phyloP scores from a whole-genome alignment of 805 yeast species.

The Yarrowia sp. region DNA sequence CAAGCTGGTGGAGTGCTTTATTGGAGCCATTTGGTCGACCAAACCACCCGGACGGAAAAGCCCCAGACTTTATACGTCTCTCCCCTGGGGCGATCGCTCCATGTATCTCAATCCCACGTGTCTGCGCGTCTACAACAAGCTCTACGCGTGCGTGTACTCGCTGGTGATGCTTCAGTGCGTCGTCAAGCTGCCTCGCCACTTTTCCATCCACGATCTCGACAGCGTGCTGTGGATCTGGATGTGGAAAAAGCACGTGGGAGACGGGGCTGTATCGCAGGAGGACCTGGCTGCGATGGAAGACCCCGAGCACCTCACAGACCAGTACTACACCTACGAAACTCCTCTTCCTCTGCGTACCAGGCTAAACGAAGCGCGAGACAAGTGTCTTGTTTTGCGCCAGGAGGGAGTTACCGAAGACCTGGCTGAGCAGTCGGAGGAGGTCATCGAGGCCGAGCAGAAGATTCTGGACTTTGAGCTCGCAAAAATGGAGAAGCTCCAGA shows the following conservation, averaged over 20 bases:
- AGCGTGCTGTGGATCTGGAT: neutral
- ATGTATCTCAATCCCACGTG: neutral
- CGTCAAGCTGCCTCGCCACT: neutral
- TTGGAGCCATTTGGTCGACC: neutral
- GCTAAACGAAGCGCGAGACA: neutral
- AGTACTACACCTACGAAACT: neutral
- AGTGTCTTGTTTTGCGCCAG: neutral
- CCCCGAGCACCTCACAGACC: neutral
- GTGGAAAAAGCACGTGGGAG: neutral
- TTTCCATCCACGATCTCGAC: neutral
- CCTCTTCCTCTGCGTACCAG: neutral
- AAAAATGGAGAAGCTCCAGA: neutral
- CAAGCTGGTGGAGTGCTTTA: neutral
- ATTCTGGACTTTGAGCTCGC: too few relatives aligned
- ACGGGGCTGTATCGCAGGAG: neutral
- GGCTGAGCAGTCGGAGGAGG: too few relatives aligned
- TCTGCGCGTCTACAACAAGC: conserved; percentile 2
- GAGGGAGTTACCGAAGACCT: too few relatives aligned
- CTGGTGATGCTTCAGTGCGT: neutral
- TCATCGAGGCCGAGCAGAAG: too few relatives aligned
- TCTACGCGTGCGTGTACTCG: neutral
- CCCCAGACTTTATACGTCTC: too few relatives aligned
- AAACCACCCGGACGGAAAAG: neutral
- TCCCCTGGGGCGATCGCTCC: neutral
- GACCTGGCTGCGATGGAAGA: neutral